These are phyloP conservation scores for Jaapia argillacea DNA, from an alignment of 768 basidiomycete genomes.

Conservation along the genomic window DNA sequence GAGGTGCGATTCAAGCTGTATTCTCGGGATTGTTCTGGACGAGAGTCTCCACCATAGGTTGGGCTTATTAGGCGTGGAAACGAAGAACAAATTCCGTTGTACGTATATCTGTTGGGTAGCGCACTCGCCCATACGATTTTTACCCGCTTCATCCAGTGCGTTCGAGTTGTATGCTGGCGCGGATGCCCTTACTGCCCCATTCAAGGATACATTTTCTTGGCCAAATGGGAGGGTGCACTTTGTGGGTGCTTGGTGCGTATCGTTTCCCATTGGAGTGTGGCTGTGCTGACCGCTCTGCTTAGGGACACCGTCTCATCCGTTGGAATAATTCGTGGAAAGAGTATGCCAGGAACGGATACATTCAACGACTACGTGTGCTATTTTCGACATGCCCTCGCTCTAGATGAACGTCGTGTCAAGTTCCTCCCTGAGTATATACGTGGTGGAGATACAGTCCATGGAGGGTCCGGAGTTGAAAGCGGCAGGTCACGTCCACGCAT, in stretches of 20 bases:
- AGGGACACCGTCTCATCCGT: constrained; percentile 16
- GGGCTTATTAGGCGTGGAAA: constrained; percentile 21
- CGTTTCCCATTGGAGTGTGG: too few relatives aligned
- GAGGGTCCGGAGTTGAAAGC: not conserved
- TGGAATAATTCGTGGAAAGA: constrained; percentile 8
- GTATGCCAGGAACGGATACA: constrained; percentile 4
- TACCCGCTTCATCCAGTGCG: not conserved
- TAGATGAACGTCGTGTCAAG: constrained; percentile 18
- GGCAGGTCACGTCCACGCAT: not conserved
- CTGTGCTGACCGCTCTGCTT: too few relatives aligned
- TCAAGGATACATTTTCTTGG: constrained; percentile 20
- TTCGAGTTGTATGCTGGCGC: too few relatives aligned
- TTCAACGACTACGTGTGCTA: constrained; percentile 10
- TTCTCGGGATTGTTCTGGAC: too few relatives aligned
- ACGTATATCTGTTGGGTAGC: too few relatives aligned
- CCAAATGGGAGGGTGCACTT: constrained; percentile 20
- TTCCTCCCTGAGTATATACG: constrained; percentile 15
- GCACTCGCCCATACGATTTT: not conserved
- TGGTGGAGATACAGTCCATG: constrained; percentile 3
- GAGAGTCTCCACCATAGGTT: constrained; percentile 16
- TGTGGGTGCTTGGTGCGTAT: constrained; percentile 21
- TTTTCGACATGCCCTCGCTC: constrained; percentile 18
- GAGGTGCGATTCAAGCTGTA: constrained; percentile 15
- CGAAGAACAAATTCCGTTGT: constrained; percentile 22
- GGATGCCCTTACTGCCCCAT: too few relatives aligned